Conservation (phyloP, 371 early-diverging fungal species). For the Circinella umbellata region DNA sequence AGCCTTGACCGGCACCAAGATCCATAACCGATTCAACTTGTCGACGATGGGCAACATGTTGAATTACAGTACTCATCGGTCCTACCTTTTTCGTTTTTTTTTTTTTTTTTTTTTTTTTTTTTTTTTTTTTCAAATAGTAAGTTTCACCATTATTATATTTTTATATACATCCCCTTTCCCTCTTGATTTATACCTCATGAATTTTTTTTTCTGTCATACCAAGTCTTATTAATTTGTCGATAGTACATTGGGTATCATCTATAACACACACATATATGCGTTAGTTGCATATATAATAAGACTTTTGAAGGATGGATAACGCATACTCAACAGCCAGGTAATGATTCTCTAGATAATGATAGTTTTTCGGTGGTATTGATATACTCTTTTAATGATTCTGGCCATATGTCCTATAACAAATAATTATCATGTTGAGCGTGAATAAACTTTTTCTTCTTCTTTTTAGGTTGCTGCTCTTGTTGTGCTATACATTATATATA, state of each 20-base stretch:
- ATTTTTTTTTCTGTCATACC: conserved; percentile 34
- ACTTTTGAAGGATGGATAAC: background rate
- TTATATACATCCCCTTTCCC: too few relatives aligned
- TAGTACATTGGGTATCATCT: background rate
- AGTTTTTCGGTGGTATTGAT: conserved; percentile 10
- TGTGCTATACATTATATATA: too few relatives aligned
- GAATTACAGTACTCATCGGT: conserved; percentile 60
- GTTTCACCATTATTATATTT: too few relatives aligned
- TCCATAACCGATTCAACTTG: conserved; percentile 62
- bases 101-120: background rate
- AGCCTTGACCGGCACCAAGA: conserved; percentile 79
- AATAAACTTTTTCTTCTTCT: background rate
- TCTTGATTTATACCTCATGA: conserved; percentile 22
- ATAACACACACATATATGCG: background rate
- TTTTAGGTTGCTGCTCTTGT: too few relatives aligned
- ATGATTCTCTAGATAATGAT: conserved; percentile 11
- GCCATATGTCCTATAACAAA: conserved; percentile 16
- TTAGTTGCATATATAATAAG: background rate
- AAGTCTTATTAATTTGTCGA: conserved; percentile 14
- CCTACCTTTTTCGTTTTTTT: conserved; percentile 43
- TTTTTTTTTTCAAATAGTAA: background rate
- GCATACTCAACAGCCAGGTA: conserved; percentile 19
- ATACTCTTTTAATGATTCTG: conserved; percentile 16
- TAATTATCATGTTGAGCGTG: background rate
- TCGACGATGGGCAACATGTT: conserved; percentile 44